Conservation (phyloP, 2,329 filamentous ascomycete genomes). For the Furcasterigmium sp. region DNA sequence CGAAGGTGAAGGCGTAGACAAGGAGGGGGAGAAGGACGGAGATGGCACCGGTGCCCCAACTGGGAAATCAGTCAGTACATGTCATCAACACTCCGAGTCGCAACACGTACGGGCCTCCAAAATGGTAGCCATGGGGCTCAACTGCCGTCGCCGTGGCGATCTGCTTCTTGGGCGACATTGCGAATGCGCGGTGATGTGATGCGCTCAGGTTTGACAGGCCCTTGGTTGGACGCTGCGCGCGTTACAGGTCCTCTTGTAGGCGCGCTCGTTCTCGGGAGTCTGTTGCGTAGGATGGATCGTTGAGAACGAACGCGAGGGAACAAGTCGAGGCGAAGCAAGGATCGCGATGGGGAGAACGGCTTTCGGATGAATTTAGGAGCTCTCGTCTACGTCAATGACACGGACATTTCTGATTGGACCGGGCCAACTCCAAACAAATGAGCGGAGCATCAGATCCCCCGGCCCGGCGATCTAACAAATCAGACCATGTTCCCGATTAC, state of each 20-base stretch:
- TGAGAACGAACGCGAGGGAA: too few species aligned
- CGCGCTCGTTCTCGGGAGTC: too few species aligned
- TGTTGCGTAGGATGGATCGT: too few species aligned
- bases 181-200: neutral
- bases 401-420: neutral
- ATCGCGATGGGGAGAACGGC: too few species aligned
- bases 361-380: constrained; percentile 22
- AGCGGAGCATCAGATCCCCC: neutral
- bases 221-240: too few species aligned
- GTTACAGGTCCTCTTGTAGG: too few species aligned
- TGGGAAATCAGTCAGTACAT: too few species aligned
- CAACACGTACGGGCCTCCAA: constrained; percentile 41
- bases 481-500: neutral
- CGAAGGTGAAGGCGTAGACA: constrained; percentile 74
- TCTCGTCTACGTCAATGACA: neutral
- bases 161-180: constrained; percentile 27
- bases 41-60: constrained; percentile 71
- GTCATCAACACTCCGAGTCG: too few species aligned
- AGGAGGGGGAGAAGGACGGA: constrained; percentile 75
- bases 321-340: too few species aligned
- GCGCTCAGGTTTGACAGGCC: neutral
- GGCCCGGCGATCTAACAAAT: neutral
- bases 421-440: neutral
- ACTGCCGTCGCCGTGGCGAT: constrained; percentile 17
- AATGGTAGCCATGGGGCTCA: constrained; percentile 45